These are phyloP conservation scores for Chondrus crispus DNA, from an alignment of 23 red algal genomes.

Conservation along the genomic window DNA sequence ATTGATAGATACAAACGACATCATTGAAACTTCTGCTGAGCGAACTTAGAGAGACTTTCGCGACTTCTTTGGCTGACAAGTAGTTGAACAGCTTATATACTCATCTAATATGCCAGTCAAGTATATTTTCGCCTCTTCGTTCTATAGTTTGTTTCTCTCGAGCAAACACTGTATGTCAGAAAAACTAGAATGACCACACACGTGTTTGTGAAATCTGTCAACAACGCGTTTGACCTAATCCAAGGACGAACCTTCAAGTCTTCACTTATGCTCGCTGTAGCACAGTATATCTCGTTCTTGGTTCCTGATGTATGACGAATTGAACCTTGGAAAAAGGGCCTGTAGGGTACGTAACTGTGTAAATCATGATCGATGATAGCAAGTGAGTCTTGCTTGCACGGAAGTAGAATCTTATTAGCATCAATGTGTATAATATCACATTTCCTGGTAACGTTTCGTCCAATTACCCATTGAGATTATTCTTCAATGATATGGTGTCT, in stretches of 20 bases:
- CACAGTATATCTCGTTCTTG: not conserved
- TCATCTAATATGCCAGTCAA: not conserved
- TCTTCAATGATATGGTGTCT: not conserved
- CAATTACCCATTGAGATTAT: not conserved
- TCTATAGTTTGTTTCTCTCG: not conserved
- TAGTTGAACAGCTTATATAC: not conserved
- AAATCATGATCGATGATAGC: not conserved
- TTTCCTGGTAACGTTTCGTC: not conserved
- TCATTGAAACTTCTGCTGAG: not conserved
- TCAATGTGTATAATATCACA: not conserved
- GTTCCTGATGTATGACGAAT: not conserved
- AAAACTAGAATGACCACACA: not conserved
- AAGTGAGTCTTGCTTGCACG: not conserved
- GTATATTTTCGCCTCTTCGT: not conserved
- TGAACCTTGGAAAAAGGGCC: not conserved
- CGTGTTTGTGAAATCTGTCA: slow-evolving; percentile 3
- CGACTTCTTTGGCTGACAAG: not conserved
- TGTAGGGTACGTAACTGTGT: slow-evolving; percentile 4
- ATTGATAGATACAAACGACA: not conserved
- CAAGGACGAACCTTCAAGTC: not conserved
- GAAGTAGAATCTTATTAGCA: not conserved
- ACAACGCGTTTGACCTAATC: not conserved
- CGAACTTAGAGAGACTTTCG: not conserved
- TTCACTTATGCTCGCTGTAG: not conserved
- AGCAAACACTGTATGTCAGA: not conserved